Percentiles rank a stretch among this genome's conserved stretches.
phyloP scores from a whole-genome alignment of 768 basidiomycete species.

The Cystofilobasidium bisporidii region DNA sequence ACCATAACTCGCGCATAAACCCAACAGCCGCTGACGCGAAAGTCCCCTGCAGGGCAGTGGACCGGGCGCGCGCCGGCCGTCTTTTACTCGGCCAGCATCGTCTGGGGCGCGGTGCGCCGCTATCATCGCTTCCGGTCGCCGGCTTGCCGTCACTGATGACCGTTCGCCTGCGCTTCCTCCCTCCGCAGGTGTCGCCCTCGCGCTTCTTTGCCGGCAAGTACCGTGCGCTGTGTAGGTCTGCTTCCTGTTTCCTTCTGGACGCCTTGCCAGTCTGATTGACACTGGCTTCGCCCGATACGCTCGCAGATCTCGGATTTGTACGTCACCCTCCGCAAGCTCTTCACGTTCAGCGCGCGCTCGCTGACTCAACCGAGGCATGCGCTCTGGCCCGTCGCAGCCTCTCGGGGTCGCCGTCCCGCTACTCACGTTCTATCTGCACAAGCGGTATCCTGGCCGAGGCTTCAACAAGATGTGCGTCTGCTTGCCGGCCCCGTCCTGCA shows the following conservation, averaged over 20 bases:
- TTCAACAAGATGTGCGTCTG: constrained; percentile 34
- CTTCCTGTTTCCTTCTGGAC: too few relatives aligned
- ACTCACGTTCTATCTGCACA: constrained; percentile 35
- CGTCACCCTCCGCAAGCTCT: neutral
- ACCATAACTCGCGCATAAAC: neutral
- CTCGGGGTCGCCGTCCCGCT: constrained; percentile 37
- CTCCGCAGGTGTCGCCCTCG: constrained; percentile 38
- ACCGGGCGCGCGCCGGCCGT: constrained; percentile 38
- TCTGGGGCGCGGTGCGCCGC: constrained; percentile 11
- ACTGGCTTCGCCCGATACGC: neutral
- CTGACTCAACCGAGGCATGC: too few relatives aligned
- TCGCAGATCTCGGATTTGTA: constrained; percentile 12
- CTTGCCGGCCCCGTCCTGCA: too few relatives aligned
- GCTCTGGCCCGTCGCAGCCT: constrained; percentile 9
- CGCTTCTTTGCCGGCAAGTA: constrained; percentile 41
- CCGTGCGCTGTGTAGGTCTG: constrained; percentile 24
- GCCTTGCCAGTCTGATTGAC: constrained; percentile 21
- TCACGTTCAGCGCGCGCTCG: constrained; percentile 15
- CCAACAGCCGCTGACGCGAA: neutral
- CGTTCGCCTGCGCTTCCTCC: neutral
- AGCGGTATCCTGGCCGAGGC: constrained; percentile 34
- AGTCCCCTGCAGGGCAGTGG: constrained; percentile 37
- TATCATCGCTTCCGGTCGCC: neutral
- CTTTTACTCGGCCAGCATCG: constrained; percentile 39
- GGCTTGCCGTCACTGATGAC: neutral